Evolutionary conservation across 257 asterid species (phyloP).

Genomic region (Solanum corneliomulleri): DNA sequence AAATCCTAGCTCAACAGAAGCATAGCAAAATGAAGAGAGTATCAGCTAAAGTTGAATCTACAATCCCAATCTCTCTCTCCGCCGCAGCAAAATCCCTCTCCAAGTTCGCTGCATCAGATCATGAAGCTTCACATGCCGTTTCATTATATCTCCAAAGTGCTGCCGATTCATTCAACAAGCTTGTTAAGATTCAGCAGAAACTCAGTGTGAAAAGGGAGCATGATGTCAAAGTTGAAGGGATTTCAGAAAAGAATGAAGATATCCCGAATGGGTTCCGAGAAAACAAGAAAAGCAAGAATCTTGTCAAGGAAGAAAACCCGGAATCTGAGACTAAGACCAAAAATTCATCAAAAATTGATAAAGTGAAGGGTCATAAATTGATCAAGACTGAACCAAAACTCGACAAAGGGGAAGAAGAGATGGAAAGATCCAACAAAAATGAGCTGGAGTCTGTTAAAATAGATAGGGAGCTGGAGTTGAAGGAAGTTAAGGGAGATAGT

Average conservation of each 20-base stretch:
- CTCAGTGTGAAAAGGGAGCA: not conserved
- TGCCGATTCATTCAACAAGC: constrained; percentile 33
- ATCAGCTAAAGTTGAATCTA: constrained; percentile 22
- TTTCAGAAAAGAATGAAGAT: not conserved
- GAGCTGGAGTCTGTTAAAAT: not conserved
- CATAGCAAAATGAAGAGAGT: constrained; percentile 26
- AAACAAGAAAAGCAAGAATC: not conserved
- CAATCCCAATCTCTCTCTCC: constrained; percentile 27
- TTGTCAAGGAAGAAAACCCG: not conserved
- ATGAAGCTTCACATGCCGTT: constrained; percentile 41
- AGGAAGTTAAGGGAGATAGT: not conserved
- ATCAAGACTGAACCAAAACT: not conserved
- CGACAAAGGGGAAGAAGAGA: not conserved
- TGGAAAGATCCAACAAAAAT: not conserved
- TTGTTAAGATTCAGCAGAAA: constrained; percentile 33
- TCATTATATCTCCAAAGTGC: constrained; percentile 33
- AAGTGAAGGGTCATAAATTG: not conserved
- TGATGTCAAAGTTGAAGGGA: not conserved
- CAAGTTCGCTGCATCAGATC: constrained; percentile 31
- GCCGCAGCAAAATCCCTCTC: constrained; percentile 37
- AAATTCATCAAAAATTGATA: not conserved
- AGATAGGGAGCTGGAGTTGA: not conserved
- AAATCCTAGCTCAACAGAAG: not conserved
- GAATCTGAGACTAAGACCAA: not conserved
- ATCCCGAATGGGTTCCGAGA: not conserved